phyloP scores from a whole-genome alignment of 441 rosid genomes.

The Populus hybrid region DNA sequence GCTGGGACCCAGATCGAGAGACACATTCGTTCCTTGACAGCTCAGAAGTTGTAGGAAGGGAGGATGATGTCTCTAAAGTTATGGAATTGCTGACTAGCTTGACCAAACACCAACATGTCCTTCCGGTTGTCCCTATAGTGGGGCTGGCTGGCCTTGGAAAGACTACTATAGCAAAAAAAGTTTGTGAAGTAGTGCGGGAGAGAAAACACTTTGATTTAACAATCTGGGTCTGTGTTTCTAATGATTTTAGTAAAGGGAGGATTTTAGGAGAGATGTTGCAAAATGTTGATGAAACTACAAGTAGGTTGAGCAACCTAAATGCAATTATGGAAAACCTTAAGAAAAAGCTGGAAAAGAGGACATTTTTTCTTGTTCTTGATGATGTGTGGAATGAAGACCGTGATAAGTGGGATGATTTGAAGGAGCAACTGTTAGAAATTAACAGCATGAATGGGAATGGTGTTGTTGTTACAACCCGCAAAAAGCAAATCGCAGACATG shows the following conservation, averaged over 20 bases:
- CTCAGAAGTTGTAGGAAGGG: constrained; percentile 20
- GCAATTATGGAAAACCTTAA: no score
- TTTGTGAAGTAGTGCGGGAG: background rate
- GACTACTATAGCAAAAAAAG: constrained; percentile 25
- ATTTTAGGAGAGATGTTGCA: background rate
- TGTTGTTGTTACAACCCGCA: no score
- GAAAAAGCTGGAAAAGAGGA: no score
- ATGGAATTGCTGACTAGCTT: constrained; percentile 9
- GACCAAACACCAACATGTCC: background rate
- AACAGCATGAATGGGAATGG: no score
- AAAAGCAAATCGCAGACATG: no score
- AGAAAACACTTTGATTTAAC: constrained; percentile 2
- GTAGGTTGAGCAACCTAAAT: background rate
- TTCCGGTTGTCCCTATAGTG: constrained; percentile 13
- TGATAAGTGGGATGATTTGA: no score
- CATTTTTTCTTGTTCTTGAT: no score
- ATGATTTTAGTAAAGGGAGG: constrained; percentile 9
- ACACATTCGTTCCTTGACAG: constrained; percentile 6
- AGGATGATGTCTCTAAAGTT: constrained; percentile 8
- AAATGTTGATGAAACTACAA: background rate
- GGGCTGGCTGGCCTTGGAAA: constrained; percentile 32
- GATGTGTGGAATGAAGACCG: no score
- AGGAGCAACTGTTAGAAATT: no score
- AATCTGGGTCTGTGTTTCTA: constrained; percentile 25
- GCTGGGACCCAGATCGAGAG: background rate